Conservation (phyloP, 805 yeast species). For the Candida suzukii region DNA sequence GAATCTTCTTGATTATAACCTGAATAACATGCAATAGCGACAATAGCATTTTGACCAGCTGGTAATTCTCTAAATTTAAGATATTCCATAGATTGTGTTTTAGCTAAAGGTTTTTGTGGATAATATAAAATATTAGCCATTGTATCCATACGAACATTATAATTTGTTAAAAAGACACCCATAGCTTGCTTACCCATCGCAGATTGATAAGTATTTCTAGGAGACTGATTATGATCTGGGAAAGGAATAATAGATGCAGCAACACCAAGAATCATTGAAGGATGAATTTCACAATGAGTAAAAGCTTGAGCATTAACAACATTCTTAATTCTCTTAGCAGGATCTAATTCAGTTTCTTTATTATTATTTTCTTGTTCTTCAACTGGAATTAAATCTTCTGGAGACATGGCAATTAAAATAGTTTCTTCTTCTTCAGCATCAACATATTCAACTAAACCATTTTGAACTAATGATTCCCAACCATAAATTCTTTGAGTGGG, state of each 20-base stretch:
- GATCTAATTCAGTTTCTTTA: conserved; percentile 43
- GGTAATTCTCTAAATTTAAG: conserved; percentile 96
- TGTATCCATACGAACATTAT: conserved; percentile 96
- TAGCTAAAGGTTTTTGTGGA: conserved; percentile 97
- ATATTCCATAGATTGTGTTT: conserved; percentile 96
- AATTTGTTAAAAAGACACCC: conserved; percentile 97
- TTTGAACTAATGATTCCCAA: conserved; percentile 77
- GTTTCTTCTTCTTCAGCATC: conserved; percentile 99
- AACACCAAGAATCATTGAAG: conserved; percentile 97
- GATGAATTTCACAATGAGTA: conserved; percentile 99
- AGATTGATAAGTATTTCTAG: conserved; percentile 98
- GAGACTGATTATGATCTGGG: conserved; percentile 99
- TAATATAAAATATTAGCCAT: conserved; percentile 97
- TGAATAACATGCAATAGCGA: conserved; percentile 95
- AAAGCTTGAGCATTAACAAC: conserved; percentile 58
- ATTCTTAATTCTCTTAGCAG: conserved; percentile 79
- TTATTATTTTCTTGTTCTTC: conserved; percentile 30
- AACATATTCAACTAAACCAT: conserved; percentile 90
- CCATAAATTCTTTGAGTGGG: conserved; percentile 43
- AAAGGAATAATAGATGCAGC: conserved; percentile 98
- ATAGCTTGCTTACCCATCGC: conserved; percentile 99
- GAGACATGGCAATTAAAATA: conserved; percentile 97
- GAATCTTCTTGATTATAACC: conserved; percentile 99
- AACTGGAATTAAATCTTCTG: conserved; percentile 80
- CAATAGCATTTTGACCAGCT: conserved; percentile 98